These are phyloP conservation scores for Solanum habrochaites DNA, from an alignment of 257 asterid genomes.

Conservation along the genomic window DNA sequence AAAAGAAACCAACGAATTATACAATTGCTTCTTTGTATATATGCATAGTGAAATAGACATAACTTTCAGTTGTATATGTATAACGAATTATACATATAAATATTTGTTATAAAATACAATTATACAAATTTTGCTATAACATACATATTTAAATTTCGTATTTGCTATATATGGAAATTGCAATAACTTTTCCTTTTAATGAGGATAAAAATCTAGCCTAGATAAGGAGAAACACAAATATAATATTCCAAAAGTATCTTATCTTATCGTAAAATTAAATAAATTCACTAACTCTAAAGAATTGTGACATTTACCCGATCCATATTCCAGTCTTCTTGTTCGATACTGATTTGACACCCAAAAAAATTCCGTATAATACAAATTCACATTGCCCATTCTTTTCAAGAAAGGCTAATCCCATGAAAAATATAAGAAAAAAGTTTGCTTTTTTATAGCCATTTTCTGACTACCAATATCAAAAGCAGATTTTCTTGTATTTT, in stretches of 20 bases:
- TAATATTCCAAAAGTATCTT: not conserved
- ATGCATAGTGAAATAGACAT: too few relatives aligned
- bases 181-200: too few relatives aligned
- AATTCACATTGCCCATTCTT: not conserved
- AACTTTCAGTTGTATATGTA: too few relatives aligned
- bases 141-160: too few relatives aligned
- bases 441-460: not conserved
- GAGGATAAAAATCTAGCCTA: not conserved
- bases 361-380: not conserved
- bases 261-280: not conserved
- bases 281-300: not conserved
- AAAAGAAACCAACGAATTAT: too few relatives aligned
- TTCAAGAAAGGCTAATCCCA: not conserved
- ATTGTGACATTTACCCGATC: not conserved
- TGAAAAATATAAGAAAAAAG: not conserved
- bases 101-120: too few relatives aligned
- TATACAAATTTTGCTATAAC: too few relatives aligned
- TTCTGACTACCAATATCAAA: not conserved
- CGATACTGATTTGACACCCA: not conserved
- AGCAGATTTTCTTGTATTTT: not conserved
- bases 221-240: not conserved
- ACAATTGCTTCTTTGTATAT: too few relatives aligned
- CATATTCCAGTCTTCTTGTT: not conserved
- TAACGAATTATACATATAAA: too few relatives aligned
- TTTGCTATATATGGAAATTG: too few relatives aligned